Conservation (phyloP, 257 asterid species). For the Fraxinus americana region DNA sequence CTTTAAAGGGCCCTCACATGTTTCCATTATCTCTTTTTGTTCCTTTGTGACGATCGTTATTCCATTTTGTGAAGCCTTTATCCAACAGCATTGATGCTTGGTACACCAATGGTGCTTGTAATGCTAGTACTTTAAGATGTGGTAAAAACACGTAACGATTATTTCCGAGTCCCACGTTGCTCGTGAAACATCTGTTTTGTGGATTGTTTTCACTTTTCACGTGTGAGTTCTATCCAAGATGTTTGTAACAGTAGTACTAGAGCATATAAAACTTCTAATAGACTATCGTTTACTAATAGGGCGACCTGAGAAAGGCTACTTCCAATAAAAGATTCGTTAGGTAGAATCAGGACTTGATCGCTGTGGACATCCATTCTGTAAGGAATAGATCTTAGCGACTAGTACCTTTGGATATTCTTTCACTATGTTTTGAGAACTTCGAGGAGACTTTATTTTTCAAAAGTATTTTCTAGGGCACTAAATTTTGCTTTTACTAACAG, state of each 20-base stretch:
- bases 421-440: neutral
- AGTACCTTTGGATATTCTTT: neutral
- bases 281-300: neutral
- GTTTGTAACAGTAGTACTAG: too few species aligned
- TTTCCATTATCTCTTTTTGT: conserved; percentile 40
- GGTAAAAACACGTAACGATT: neutral
- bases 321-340: neutral
- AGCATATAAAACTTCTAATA: too few species aligned
- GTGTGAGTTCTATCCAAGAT: neutral
- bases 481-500: neutral
- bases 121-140: conserved; percentile 1
- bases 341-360: neutral
- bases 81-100: conserved; percentile 33
- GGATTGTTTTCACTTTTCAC: too few species aligned
- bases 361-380: neutral
- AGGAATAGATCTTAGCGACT: too few species aligned
- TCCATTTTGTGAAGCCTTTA: conserved; percentile 34
- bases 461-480: neutral
- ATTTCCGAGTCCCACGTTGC: neutral
- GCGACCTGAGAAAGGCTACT: neutral
- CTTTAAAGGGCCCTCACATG: conserved; percentile 43
- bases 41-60: conserved; percentile 32
- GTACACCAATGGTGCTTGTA: conserved; percentile 30
- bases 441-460: neutral
- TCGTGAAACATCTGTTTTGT: neutral